These are phyloP conservation scores for Scutellospora calospora DNA, from an alignment of 371 early-diverging fungal genomes.

Conservation along the genomic window DNA sequence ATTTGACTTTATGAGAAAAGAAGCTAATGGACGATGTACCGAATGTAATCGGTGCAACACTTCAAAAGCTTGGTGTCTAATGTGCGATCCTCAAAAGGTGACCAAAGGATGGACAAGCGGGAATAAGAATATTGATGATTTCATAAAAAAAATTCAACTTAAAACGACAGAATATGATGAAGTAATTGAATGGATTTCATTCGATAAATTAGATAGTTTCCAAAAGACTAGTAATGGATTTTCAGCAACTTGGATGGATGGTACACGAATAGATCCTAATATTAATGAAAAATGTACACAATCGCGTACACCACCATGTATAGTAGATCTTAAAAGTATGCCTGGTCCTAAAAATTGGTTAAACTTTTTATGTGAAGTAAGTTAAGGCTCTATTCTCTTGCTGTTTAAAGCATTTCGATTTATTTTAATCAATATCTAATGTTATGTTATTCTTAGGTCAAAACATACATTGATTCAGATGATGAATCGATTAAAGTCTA, in stretches of 20 bases:
- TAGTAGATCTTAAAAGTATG: no score
- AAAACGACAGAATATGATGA: not conserved
- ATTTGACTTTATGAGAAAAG: no score
- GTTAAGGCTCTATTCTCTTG: no score
- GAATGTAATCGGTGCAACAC: not conserved
- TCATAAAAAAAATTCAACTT: slow-evolving; percentile 1
- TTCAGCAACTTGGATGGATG: not conserved
- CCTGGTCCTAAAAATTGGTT: no score
- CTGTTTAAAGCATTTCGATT: no score
- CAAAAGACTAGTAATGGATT: not conserved
- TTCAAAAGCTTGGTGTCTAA: not conserved
- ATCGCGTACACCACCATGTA: no score
- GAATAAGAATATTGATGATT: not conserved
- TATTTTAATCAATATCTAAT: no score
- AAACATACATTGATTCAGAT: no score
- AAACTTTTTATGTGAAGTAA: no score
- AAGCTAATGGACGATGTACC: not conserved
- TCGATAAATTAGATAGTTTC: not conserved
- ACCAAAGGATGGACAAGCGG: not conserved
- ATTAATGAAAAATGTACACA: no score
- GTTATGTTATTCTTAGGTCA: no score
- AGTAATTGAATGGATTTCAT: slow-evolving; percentile 18
- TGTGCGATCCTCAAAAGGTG: not conserved
- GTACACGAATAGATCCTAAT: not conserved
- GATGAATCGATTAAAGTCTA: no score